Evolutionary conservation across 1,284 basidiomycete species (phyloP).

Genomic region (Ceratobasidium sp.): DNA sequence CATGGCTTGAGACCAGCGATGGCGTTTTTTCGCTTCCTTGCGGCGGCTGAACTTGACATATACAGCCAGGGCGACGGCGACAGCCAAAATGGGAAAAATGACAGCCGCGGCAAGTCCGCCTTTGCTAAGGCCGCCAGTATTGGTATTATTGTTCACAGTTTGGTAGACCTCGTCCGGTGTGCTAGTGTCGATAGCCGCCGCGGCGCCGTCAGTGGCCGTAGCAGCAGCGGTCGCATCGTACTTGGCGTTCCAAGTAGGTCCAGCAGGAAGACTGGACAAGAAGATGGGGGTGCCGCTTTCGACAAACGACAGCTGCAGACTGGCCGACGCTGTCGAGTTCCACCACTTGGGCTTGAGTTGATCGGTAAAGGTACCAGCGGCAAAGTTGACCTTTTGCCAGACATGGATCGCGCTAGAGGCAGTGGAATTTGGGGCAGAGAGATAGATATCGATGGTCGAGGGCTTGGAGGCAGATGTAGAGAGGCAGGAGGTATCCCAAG

Average conservation of each 20-base stretch:
- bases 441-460: slow-evolving; percentile 77
- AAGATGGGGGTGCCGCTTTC: slow-evolving; percentile 68
- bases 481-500: slow-evolving; percentile 74
- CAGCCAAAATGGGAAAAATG: slow-evolving; percentile 76
- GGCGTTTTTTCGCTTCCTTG: slow-evolving; percentile 71
- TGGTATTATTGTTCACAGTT: slow-evolving; percentile 48
- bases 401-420: slow-evolving; percentile 68
- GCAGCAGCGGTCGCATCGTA: slow-evolving; percentile 61
- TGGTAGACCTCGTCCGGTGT: slow-evolving; percentile 58
- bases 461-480: slow-evolving; percentile 61
- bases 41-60: slow-evolving; percentile 73
- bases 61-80: slow-evolving; percentile 62
- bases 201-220: slow-evolving; percentile 52
- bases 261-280: slow-evolving; percentile 70
- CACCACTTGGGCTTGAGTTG: slow-evolving; percentile 80
- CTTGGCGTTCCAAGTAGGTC: slow-evolving; percentile 79
- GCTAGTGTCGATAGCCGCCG: slow-evolving; percentile 61
- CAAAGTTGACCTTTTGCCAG: slow-evolving; percentile 72
- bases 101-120: slow-evolving; percentile 84
- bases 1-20: slow-evolving; percentile 76
- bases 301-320: slow-evolving; percentile 78
- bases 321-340: slow-evolving; percentile 70
- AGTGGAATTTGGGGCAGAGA: slow-evolving; percentile 69
- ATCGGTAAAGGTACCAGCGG: slow-evolving; percentile 63
- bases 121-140: slow-evolving; percentile 60